phyloP scores from a whole-genome alignment of 1,139 yeast genomes.

The Yamadazyma aaseri region DNA sequence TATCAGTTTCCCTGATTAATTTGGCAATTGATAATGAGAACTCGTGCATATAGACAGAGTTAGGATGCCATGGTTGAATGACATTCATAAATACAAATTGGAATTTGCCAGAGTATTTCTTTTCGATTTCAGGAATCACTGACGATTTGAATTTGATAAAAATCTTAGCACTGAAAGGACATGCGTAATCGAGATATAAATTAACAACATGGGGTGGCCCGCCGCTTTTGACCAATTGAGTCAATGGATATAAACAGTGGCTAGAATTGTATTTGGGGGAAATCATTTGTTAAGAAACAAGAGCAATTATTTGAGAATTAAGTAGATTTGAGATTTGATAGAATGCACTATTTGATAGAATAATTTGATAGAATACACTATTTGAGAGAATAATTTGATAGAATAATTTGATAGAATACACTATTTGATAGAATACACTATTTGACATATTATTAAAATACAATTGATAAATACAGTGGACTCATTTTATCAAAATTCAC shows the following conservation, averaged over 20 bases:
- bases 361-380: no score
- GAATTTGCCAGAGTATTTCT: constrained; percentile 48
- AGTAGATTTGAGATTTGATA: no score
- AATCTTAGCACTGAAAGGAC: constrained; percentile 70
- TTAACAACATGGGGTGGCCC: constrained; percentile 36
- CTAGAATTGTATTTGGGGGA: constrained; percentile 40
- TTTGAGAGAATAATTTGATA: no score
- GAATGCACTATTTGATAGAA: no score
- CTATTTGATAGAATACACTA: no score
- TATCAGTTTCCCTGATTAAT: constrained; percentile 43
- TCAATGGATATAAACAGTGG: constrained; percentile 29
- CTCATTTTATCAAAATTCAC: no score
- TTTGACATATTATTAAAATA: no score
- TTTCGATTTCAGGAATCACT: constrained; percentile 54
- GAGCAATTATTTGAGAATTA: background rate
- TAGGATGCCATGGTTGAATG: constrained; percentile 86
- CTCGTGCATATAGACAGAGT: constrained; percentile 66
- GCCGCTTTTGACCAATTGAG: constrained; percentile 15
- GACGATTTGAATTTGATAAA: constrained; percentile 53
- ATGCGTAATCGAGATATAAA: constrained; percentile 73
- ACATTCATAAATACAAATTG: constrained; percentile 64
- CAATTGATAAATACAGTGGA: no score
- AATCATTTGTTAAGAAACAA: no score
- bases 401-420: no score
- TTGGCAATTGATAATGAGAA: constrained; percentile 68